Evolutionary conservation across 352 stramenopile species (phyloP).

Genomic region (Pythium coloratum): DNA sequence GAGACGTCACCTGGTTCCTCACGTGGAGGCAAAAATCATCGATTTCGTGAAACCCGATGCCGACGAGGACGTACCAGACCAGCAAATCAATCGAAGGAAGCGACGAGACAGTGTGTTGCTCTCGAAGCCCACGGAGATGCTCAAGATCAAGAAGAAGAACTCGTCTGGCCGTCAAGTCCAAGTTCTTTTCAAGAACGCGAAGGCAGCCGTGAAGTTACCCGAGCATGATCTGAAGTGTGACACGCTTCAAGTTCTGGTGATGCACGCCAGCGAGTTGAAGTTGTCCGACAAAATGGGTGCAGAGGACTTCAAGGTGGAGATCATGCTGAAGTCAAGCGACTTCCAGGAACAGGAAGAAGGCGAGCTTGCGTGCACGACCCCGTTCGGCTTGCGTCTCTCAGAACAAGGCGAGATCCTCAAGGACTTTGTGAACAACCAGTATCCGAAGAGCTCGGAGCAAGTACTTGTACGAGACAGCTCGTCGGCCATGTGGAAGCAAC

Average conservation of each 20-base stretch:
- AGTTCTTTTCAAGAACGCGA: slow-evolving; percentile 24
- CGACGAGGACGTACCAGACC: background rate
- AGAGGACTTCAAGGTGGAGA: slow-evolving; percentile 37
- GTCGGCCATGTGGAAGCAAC: slow-evolving; percentile 14
- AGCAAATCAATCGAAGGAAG: slow-evolving; percentile 18
- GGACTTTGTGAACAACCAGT: slow-evolving; percentile 30
- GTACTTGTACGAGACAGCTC: slow-evolving; percentile 19
- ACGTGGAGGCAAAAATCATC: slow-evolving; percentile 32
- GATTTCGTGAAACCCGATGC: slow-evolving; percentile 4
- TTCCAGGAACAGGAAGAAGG: slow-evolving; percentile 30
- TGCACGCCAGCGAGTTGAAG: slow-evolving; percentile 51
- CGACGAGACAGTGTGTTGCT: slow-evolving; percentile 24
- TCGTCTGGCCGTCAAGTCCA: slow-evolving; percentile 18
- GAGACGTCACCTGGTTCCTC: slow-evolving; percentile 41
- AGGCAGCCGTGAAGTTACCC: slow-evolving; percentile 23
- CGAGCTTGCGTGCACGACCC: slow-evolving; percentile 30
- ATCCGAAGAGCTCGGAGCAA: slow-evolving; percentile 35
- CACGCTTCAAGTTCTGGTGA: slow-evolving; percentile 39
- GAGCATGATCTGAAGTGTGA: slow-evolving; percentile 49
- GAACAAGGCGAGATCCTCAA: slow-evolving; percentile 45
- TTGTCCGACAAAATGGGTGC: slow-evolving; percentile 35
- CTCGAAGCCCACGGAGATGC: slow-evolving; percentile 15
- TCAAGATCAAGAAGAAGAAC: slow-evolving; percentile 14
- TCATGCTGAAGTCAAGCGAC: slow-evolving; percentile 55
- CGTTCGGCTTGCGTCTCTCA: slow-evolving; percentile 44